Base-by-base conservation (phyloP, 257 asterid species). In the Euphrasia confusa region DNA sequence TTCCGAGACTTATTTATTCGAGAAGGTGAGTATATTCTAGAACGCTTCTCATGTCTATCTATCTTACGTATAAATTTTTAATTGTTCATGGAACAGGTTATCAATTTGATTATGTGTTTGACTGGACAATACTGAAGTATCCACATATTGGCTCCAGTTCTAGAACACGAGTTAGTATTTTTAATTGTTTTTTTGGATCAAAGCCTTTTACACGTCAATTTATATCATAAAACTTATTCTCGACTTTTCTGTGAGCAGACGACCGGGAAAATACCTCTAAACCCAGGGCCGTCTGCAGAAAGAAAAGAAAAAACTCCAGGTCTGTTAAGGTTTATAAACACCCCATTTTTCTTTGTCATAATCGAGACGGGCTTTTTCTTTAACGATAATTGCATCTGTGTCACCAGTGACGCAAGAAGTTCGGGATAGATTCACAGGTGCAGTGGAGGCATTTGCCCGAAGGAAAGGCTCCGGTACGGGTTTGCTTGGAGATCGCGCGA, bases 61-160 rank as follows among this genome's bases (percentile, higher is more conserved):
- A 45, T 12, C 24, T 58, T 7, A 14, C 60, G 35, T 54, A 24
- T 5, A 37, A 2, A 37, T 63, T 50, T 11, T 63, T 61, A 11
- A 37, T 18, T 40, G 26, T 60, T 28, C 63, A 7, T 67, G 67
- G 68, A 72, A 68, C 81, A 89, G 97, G 94, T 76, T 86, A 81
- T 77, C 95, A 84, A 70, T 84, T 83, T 72, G 97, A 89, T 77
- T 84, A 76, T 71, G 90, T 89, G 64, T 88, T 88, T 66, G 96
- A 85, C 77, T 88, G 96, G 96, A 88, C 96, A 56, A 74, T 82
- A 68, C 65, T 89, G 78, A 89, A 89, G 80, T 80, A 84, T 66
- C 97, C 97, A 21, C 94, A 86, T 75, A 74, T 76, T 42, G 84
- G 94, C 58, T 89, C 97, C 64, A 81, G 86, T 76, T 84, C 91